Conservation (phyloP, 306 rosid species). For the Cajanus cajan region DNA sequence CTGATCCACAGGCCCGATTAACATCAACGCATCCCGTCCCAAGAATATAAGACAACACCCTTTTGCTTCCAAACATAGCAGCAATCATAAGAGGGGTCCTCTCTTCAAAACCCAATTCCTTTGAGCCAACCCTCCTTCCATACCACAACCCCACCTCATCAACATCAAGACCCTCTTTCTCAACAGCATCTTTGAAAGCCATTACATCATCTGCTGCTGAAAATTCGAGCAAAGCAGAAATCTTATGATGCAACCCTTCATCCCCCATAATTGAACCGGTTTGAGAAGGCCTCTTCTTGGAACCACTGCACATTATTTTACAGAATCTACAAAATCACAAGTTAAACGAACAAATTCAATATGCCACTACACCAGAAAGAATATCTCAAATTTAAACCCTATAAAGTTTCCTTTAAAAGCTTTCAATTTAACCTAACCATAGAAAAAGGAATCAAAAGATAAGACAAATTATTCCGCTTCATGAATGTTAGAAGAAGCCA, state of each 20-base stretch:
- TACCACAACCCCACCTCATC: constrained; percentile 73
- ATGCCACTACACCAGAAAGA: not conserved
- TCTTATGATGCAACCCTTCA: constrained; percentile 31
- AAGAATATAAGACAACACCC: constrained; percentile 58
- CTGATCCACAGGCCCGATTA: constrained; percentile 58
- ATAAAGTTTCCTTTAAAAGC: not conserved
- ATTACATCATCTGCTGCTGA: constrained; percentile 59
- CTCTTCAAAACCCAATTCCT: constrained; percentile 62
- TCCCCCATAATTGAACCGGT: constrained; percentile 50
- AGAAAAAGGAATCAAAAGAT: not conserved
- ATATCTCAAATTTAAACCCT: constrained; percentile 14
- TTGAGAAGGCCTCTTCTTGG: constrained; percentile 53
- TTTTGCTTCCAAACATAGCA: constrained; percentile 75
- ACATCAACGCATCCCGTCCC: constrained; percentile 58
- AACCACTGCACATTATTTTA: constrained; percentile 68
- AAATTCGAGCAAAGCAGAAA: constrained; percentile 60
- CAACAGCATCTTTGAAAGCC: constrained; percentile 61
- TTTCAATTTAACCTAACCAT: constrained; percentile 24
- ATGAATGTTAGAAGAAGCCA: not conserved
- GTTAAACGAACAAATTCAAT: constrained; percentile 8
- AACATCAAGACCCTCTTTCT: constrained; percentile 52
- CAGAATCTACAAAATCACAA: constrained; percentile 25
- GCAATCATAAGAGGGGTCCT: constrained; percentile 87
- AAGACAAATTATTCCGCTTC: constrained; percentile 20
- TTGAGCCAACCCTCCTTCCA: constrained; percentile 70